A percentile compares a stretch with the other conserved stretches of the same genome.
These are phyloP conservation scores for Gastrolobium bilobum DNA, from an alignment of 306 rosid species.

Conservation along the genomic window DNA sequence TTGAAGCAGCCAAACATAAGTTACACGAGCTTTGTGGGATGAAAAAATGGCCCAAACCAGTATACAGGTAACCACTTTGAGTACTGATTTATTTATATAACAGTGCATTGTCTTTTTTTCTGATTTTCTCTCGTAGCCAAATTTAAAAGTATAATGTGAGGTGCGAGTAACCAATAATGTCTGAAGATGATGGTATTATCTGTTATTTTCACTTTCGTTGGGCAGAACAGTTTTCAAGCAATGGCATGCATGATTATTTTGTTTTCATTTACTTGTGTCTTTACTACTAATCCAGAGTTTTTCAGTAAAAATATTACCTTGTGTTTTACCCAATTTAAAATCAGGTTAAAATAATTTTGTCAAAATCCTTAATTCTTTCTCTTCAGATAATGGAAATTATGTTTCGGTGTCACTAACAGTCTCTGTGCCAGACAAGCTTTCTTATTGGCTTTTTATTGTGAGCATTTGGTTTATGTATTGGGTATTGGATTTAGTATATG, in stretches of 20 bases:
- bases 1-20: conserved; percentile 68
- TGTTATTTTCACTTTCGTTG: neutral
- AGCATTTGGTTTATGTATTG: neutral
- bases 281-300: conserved; percentile 3
- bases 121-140: neutral
- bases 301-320: neutral
- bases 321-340: neutral
- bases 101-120: neutral
- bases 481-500: neutral
- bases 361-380: neutral
- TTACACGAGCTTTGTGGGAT: conserved; percentile 61
- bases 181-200: neutral
- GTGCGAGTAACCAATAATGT: neutral
- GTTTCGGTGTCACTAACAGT: neutral
- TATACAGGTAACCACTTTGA: conserved; percentile 59
- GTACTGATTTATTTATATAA: neutral
- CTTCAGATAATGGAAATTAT: too few species aligned
- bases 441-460: neutral
- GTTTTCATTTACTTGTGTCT: neutral
- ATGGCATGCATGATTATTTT: neutral
- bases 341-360: neutral
- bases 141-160: neutral
- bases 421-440: neutral
- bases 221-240: neutral
- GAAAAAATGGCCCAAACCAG: conserved; percentile 75